phyloP scores from a whole-genome alignment of 805 yeast species.

The Yamadazyma sp. region DNA sequence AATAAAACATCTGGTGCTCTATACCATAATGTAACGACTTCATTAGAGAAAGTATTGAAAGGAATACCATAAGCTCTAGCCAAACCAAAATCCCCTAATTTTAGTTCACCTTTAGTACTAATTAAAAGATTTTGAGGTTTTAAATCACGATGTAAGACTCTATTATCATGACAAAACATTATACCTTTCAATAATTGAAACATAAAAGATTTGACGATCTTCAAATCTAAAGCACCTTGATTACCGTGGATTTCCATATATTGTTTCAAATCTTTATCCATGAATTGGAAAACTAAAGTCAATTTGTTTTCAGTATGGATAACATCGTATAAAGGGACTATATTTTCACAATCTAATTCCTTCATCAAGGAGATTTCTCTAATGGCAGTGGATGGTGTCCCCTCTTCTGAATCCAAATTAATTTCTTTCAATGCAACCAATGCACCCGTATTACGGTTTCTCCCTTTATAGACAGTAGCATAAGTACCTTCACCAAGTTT shows the following conservation, averaged over 20 bases:
- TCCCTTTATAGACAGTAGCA: conserved; percentile 97
- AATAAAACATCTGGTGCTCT: conserved; percentile 95
- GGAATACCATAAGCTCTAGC: conserved; percentile 99
- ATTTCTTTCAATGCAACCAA: conserved; percentile 94
- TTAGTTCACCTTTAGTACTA: conserved; percentile 84
- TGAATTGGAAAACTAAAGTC: conserved; percentile 86
- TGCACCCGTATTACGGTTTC: conserved; percentile 81
- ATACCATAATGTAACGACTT: conserved; percentile 97
- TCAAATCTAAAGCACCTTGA: conserved; percentile 69
- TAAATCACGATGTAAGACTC: conserved; percentile 81
- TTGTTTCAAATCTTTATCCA: conserved; percentile 90
- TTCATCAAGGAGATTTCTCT: conserved; percentile 94
- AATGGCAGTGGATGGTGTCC: conserved; percentile 97
- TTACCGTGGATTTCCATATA: conserved; percentile 88
- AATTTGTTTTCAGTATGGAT: conserved; percentile 95
- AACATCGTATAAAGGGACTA: conserved; percentile 89
- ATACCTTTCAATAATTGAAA: conserved; percentile 82
- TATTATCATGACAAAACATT: conserved; percentile 78
- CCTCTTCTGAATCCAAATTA: conserved; percentile 92
- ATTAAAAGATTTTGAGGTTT: conserved; percentile 95
- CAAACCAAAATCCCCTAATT: conserved; percentile 93
- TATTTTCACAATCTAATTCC: conserved; percentile 89
- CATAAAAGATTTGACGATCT: conserved; percentile 85
- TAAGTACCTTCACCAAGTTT: conserved; percentile 94
- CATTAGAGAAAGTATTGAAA: conserved; percentile 94